Base-by-base conservation (phyloP, 805 yeast genomes). In the Candida coquimbonensis region DNA sequence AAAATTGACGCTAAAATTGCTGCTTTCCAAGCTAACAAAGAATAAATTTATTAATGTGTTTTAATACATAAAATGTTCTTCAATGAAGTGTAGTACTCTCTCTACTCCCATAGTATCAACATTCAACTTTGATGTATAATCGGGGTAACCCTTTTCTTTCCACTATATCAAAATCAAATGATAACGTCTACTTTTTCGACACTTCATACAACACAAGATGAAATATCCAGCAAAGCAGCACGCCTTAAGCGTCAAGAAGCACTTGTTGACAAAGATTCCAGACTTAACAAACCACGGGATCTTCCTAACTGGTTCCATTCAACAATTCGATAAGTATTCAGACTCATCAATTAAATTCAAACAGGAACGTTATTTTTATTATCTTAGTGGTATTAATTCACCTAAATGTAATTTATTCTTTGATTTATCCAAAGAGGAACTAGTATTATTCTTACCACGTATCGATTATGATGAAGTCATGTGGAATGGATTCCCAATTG, bases 401-500 rank as follows among this genome's bases (percentile, higher is more conserved):
- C 88, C 93, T 0, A 95, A 93, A 2, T 73, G 84, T 32, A 83
- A 78, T 54, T 74, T 87, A 1, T 66, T 84, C 21, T 91, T 76
- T 59, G 69, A 78, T 41, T 57, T 80, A 35, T 58, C 53, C 4
- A 53, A 63, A 7, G 87, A 82, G 38, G 72, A 77, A 44, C 70
- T 88, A 49, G 78, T 81, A 0, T 67, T 91, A 25, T 91, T 84
- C 58, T 69, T 93, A 43, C 97, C 98, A 1, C 77, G 84, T 44
- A 72, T 91, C 36, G 96, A 89, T 59, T 67, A 74, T 38, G 98
- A 93, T 38, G 96, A 87, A 60, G 84, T 91, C 37, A 84, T 93
- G 88, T 91, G 99, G 99, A 82, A 93, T 47, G 99, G 99, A 0
- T 59, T 83, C 64, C 99, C 99, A 6, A 51, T 87, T 43, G 68